A percentile compares a stretch with the other conserved stretches of the same genome.
These are phyloP conservation scores for Pezicula radicicola DNA, from an alignment of 2,329 filamentous ascomycete genomes.

Conservation along the genomic window DNA sequence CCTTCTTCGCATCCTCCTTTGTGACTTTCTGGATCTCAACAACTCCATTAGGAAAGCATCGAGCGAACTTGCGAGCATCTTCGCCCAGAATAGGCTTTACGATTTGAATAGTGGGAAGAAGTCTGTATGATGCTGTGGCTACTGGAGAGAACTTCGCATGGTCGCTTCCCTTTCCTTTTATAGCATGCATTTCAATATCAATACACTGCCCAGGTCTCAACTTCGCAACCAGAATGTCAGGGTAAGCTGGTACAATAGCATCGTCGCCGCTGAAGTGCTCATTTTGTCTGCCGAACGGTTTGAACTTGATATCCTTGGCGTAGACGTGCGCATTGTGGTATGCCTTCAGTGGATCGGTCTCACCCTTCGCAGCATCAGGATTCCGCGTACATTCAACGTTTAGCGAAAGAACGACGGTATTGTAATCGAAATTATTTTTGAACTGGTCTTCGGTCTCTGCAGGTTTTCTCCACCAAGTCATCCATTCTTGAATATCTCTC, in stretches of 20 bases:
- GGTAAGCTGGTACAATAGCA: slow-evolving; percentile 75
- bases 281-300: slow-evolving; percentile 70
- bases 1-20: slow-evolving; percentile 57
- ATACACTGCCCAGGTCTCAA: slow-evolving; percentile 87
- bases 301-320: slow-evolving; percentile 73
- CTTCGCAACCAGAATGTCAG: slow-evolving; percentile 92
- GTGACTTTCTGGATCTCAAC: slow-evolving; percentile 76
- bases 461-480: slow-evolving; percentile 79
- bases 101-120: slow-evolving; percentile 87
- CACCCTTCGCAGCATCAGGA: slow-evolving; percentile 63
- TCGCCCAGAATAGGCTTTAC: slow-evolving; percentile 76
- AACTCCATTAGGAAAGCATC: slow-evolving; percentile 87
- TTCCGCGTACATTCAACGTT: slow-evolving; percentile 80
- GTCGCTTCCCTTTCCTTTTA: slow-evolving; percentile 90
- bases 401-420: slow-evolving; percentile 79
- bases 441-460: slow-evolving; percentile 48
- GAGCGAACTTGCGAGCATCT: slow-evolving; percentile 85
- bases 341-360: slow-evolving; percentile 78
- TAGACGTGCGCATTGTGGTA: slow-evolving; percentile 86
- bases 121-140: slow-evolving; percentile 87
- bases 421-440: slow-evolving; percentile 70
- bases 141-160: slow-evolving; percentile 98
- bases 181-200: slow-evolving; percentile 83
- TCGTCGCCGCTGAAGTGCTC: slow-evolving; percentile 66
- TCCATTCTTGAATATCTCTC: slow-evolving; percentile 70